Evolutionary conservation across 1,139 yeast species (phyloP).

Genomic region (Debaryomycetaceae sp.): DNA sequence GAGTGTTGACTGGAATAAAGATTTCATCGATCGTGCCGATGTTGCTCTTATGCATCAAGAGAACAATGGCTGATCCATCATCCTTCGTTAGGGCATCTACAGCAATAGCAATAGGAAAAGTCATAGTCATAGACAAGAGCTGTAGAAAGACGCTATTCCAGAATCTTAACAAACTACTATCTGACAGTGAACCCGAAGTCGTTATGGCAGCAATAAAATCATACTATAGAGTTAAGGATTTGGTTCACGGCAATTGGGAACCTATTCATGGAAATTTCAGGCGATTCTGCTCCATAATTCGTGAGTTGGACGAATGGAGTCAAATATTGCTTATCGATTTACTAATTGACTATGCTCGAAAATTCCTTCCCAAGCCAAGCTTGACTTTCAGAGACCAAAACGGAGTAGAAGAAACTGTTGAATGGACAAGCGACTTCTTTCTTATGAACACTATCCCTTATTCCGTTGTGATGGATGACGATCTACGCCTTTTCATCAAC

Average conservation of each 20-base stretch:
- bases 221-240: conserved; percentile 41
- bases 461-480: conserved; percentile 50
- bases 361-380: conserved; percentile 54
- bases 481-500: conserved; percentile 51
- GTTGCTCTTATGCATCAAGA: conserved; percentile 66
- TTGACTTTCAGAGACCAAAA: conserved; percentile 24
- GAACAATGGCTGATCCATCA: conserved; percentile 67
- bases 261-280: conserved; percentile 71
- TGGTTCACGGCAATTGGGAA: conserved; percentile 50
- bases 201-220: conserved; percentile 67
- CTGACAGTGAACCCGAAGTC: conserved; percentile 65
- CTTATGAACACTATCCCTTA: conserved; percentile 28
- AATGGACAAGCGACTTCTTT: conserved; percentile 36
- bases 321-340: conserved; percentile 60
- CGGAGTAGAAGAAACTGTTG: conserved; percentile 22
- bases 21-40: conserved; percentile 82
- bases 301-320: conserved; percentile 73
- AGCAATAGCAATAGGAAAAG: conserved; percentile 71
- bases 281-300: conserved; percentile 52
- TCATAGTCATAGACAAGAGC: conserved; percentile 40
- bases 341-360: conserved; percentile 62
- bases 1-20: conserved; percentile 76
- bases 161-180: conserved; percentile 50
- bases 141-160: conserved; percentile 42
- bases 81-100: conserved; percentile 78